phyloP scores from a whole-genome alignment of 768 basidiomycete species.

The Lanmaoa pseudosensibilis region DNA sequence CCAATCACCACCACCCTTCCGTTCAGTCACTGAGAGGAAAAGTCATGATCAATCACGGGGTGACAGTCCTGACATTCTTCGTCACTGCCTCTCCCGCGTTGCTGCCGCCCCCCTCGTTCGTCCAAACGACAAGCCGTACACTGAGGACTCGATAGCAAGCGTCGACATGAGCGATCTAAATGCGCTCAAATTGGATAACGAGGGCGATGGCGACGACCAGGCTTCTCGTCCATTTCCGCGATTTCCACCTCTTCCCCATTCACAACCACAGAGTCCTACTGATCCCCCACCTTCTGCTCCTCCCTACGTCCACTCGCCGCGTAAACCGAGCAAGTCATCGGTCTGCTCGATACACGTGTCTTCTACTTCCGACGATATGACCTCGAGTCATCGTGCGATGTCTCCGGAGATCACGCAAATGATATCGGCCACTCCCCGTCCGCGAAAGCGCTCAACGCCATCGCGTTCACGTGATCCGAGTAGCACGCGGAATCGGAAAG shows the following conservation, averaged over 20 bases:
- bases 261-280: constrained; percentile 6
- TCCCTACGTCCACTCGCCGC: constrained; percentile 24
- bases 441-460: constrained; percentile 27
- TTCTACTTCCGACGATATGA: constrained; percentile 7
- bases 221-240: constrained; percentile 28
- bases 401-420: constrained; percentile 44
- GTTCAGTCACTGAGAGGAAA: constrained; percentile 7
- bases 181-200: constrained; percentile 30
- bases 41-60: constrained; percentile 10
- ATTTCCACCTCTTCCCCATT: constrained; percentile 26
- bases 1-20: constrained; percentile 4
- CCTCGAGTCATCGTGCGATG: constrained; percentile 18
- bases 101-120: neutral
- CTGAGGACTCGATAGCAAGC: constrained; percentile 29
- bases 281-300: constrained; percentile 8
- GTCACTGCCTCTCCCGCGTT: constrained; percentile 18
- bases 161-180: constrained; percentile 35
- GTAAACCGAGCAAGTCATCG: constrained; percentile 24
- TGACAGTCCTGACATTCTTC: constrained; percentile 25
- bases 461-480: constrained; percentile 28
- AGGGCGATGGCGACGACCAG: constrained; percentile 26
- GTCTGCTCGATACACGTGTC: constrained; percentile 11
- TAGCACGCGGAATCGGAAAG: constrained; percentile 15
- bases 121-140: constrained; percentile 1
- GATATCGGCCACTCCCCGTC: constrained; percentile 40